These are phyloP conservation scores for Sclerotinia borealis DNA, from an alignment of 2,329 filamentous ascomycete species.

Conservation along the genomic window DNA sequence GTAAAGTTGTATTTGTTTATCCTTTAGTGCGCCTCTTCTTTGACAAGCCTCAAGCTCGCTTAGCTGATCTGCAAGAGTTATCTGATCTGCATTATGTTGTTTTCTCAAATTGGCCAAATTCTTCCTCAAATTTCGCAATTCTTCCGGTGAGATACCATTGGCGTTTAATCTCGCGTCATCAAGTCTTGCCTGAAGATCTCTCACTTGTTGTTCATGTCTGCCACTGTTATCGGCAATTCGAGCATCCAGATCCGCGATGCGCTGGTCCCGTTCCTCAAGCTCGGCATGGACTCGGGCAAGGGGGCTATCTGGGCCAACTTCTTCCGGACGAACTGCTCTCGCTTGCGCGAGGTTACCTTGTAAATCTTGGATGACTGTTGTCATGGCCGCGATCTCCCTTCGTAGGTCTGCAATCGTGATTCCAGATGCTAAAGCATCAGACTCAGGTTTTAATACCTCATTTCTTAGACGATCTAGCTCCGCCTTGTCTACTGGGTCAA, in stretches of 20 bases:
- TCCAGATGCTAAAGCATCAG: no score
- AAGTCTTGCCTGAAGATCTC: neutral
- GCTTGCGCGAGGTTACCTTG: neutral
- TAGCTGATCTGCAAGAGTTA: neutral
- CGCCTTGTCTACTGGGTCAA: neutral
- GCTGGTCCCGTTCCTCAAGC: neutral
- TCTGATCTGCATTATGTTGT: neutral
- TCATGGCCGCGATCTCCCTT: no score
- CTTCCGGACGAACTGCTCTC: neutral
- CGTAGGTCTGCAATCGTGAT: neutral
- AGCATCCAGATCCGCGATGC: neutral
- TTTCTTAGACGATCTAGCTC: neutral
- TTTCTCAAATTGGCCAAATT: neutral
- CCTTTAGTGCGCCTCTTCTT: neutral
- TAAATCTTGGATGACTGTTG: no score
- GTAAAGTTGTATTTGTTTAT: neutral
- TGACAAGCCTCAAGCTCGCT: neutral
- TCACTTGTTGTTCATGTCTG: neutral
- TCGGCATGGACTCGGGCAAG: neutral
- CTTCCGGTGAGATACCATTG: neutral
- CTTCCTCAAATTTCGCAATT: neutral
- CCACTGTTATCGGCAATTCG: neutral
- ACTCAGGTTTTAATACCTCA: neutral
- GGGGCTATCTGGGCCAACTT: neutral
- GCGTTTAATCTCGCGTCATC: neutral